Conservation (phyloP, 225 moss, liverwort and hornwort species). For the Bryoerythrophyllum caledonicum region DNA sequence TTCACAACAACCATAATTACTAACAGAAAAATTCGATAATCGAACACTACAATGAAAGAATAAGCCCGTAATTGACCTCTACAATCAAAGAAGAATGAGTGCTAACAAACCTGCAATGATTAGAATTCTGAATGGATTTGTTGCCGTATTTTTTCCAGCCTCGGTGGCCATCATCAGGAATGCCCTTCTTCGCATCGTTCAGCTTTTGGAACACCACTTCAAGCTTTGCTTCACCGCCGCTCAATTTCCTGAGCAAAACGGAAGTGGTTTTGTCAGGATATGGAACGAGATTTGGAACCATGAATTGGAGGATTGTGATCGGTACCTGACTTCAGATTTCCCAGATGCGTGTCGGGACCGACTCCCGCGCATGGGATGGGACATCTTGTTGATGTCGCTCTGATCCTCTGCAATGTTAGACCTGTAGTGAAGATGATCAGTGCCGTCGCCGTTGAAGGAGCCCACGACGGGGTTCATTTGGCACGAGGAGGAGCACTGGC, state of each 20-base stretch:
- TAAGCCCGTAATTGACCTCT: not conserved
- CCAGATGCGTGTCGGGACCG: constrained; percentile 23
- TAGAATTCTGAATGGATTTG: constrained; percentile 52
- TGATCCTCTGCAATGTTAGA: constrained; percentile 24
- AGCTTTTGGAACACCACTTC: constrained; percentile 46
- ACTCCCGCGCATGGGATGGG: constrained; percentile 18
- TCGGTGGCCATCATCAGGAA: constrained; percentile 58
- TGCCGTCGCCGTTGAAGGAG: constrained; percentile 23
- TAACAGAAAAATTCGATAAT: not conserved
- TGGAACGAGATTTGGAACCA: not conserved
- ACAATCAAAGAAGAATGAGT: not conserved
- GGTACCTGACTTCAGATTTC: constrained; percentile 48
- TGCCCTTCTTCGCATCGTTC: constrained; percentile 51
- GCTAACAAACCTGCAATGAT: constrained; percentile 48
- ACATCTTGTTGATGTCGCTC: constrained; percentile 24
- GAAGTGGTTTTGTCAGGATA: not conserved
- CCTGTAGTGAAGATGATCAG: constrained; percentile 19
- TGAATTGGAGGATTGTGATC: not conserved
- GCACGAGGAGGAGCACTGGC: constrained; percentile 34
- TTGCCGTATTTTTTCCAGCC: constrained; percentile 69
- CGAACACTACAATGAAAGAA: too few species aligned
- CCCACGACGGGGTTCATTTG: constrained; percentile 26
- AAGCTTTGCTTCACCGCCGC: constrained; percentile 38
- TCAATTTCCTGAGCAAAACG: constrained; percentile 34
- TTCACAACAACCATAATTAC: not conserved